A percentile compares a stretch with the other conserved stretches of the same genome.
Evolutionary conservation across 208 protist species (phyloP).

Genomic region (Trypanosoma caninum): DNA sequence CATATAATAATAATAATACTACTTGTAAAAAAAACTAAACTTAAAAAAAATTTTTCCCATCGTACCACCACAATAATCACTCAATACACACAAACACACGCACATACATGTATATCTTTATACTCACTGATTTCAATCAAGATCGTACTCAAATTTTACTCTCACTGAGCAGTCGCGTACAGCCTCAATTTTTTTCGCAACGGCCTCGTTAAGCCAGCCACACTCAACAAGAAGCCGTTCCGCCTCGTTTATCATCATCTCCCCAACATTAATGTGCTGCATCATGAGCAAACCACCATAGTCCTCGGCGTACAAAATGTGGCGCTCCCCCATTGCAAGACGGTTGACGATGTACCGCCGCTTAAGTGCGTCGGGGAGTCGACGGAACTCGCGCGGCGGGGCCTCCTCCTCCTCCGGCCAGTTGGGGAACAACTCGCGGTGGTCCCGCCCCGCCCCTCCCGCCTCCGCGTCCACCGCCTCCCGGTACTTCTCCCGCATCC

Average conservation of each 20-base stretch:
- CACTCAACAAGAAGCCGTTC: constrained; percentile 60
- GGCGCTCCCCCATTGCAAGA: constrained; percentile 75
- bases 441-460: not conserved
- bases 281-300: constrained; percentile 85
- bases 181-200: constrained; percentile 48
- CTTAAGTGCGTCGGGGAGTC: constrained; percentile 46
- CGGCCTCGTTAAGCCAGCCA: constrained; percentile 70
- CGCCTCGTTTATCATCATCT: constrained; percentile 72
- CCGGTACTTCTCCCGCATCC: constrained; percentile 75
- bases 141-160: constrained; percentile 80
- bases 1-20: constrained; percentile 1
- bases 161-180: constrained; percentile 37
- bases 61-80: too few relatives aligned
- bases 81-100: too few relatives aligned
- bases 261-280: constrained; percentile 79
- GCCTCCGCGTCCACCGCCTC: constrained; percentile 44
- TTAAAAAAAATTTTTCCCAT: too few relatives aligned
- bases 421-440: constrained; percentile 46
- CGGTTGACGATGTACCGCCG: constrained; percentile 71
- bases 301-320: constrained; percentile 65
- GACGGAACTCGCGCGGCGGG: constrained; percentile 49
- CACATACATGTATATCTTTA: too few relatives aligned
- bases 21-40: constrained; percentile 3
- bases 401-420: constrained; percentile 75
- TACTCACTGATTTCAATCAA: constrained; percentile 44